These are phyloP conservation scores for Elaphomyces granulatus DNA, from an alignment of 495 filamentous ascomycete genomes.

Conservation along the genomic window DNA sequence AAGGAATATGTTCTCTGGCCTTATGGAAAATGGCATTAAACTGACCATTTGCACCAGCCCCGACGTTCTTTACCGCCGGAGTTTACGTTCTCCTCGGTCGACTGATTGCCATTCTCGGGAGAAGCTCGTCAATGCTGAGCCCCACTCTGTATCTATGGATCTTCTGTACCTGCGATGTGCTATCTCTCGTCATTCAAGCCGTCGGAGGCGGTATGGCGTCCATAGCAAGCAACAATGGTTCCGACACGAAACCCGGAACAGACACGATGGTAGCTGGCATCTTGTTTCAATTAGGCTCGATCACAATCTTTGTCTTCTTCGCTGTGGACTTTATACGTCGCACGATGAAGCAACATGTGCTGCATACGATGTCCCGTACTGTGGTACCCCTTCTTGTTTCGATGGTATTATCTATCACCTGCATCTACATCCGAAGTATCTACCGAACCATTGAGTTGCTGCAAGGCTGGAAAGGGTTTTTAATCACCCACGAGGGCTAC, in stretches of 20 bases:
- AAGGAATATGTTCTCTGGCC: not conserved
- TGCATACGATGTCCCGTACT: not conserved
- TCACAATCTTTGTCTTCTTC: slow-evolving; percentile 32
- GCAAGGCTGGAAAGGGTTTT: slow-evolving; percentile 27
- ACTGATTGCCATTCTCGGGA: slow-evolving; percentile 27
- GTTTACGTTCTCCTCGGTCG: slow-evolving; percentile 33
- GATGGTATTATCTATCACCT: slow-evolving; percentile 8
- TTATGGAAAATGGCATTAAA: not conserved
- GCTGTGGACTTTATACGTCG: slow-evolving; percentile 23
- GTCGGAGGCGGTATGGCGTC: slow-evolving; percentile 45
- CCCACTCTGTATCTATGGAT: slow-evolving; percentile 33
- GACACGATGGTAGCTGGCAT: slow-evolving; percentile 56
- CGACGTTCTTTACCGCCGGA: slow-evolving; percentile 30
- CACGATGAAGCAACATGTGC: not conserved
- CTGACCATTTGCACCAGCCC: slow-evolving; percentile 7
- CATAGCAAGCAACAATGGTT: slow-evolving; percentile 13
- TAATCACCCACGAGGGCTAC: slow-evolving; percentile 27
- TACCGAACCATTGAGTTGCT: slow-evolving; percentile 28
- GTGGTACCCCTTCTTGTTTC: slow-evolving; percentile 2
- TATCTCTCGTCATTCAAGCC: slow-evolving; percentile 49
- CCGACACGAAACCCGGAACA: slow-evolving; percentile 28
- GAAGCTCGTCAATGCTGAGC: slow-evolving; percentile 15
- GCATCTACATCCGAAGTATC: slow-evolving; percentile 23
- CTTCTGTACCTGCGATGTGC: slow-evolving; percentile 47
- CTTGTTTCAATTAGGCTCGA: slow-evolving; percentile 36